Conservation (phyloP, 2,329 filamentous ascomycete genomes). For the Penicillium sp. region DNA sequence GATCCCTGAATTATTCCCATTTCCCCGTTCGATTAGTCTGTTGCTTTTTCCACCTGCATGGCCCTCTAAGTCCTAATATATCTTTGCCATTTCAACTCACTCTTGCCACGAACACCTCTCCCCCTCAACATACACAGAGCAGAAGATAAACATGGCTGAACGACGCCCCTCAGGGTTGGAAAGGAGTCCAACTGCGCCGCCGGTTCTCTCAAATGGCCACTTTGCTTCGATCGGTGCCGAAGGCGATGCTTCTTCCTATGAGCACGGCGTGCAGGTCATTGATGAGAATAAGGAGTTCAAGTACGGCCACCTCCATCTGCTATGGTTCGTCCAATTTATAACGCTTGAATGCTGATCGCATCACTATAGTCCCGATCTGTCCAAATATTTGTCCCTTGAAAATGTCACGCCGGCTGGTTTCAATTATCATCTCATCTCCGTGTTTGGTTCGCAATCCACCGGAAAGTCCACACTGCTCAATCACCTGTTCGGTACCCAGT, state of each 20-base stretch:
- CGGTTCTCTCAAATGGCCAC: conserved; percentile 40
- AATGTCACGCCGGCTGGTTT: conserved; percentile 81
- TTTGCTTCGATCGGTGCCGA: conserved; percentile 38
- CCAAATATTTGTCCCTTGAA: conserved; percentile 70
- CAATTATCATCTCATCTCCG: conserved; percentile 98
- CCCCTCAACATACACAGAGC: background rate
- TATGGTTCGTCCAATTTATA: background rate
- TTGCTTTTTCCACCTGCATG: conserved; percentile 10
- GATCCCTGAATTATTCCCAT: conserved; percentile 7
- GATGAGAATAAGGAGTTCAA: conserved; percentile 96
- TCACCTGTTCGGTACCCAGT: conserved; percentile 86
- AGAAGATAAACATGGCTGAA: conserved; percentile 19
- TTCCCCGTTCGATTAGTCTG: conserved; percentile 6
- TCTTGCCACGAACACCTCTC: conserved; percentile 11
- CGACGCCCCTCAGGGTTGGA: conserved; percentile 19
- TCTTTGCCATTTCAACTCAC: conserved; percentile 9
- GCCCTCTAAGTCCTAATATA: conserved; percentile 10
- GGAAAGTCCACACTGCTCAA: conserved; percentile 97
- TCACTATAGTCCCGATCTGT: conserved; percentile 58
- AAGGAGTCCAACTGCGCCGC: conserved; percentile 27
- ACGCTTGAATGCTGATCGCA: conserved; percentile 10
- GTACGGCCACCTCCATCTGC: conserved; percentile 45
- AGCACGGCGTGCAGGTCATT: conserved; percentile 93
- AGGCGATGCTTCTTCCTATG: conserved; percentile 48
- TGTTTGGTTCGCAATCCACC: conserved; percentile 96